phyloP scores from a whole-genome alignment of 192 early-diverging fungal species.

The Coemansia sp. region DNA sequence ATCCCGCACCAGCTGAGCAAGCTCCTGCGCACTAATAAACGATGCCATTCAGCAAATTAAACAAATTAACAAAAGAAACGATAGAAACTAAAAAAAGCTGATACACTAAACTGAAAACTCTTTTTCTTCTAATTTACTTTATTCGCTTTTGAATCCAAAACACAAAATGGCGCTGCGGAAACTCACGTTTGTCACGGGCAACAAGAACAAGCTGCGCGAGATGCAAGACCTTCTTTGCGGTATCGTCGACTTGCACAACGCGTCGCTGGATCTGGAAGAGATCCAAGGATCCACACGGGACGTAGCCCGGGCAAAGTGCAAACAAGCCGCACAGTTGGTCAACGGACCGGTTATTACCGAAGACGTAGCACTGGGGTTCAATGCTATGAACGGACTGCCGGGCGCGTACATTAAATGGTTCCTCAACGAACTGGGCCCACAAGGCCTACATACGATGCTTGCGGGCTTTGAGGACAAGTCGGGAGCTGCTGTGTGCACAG shows the following conservation, averaged over 20 bases:
- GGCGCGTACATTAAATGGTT: slow-evolving; percentile 97
- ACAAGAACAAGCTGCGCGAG: slow-evolving; percentile 93
- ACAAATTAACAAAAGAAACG: neutral
- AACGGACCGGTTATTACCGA: slow-evolving; percentile 82
- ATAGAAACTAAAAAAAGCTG: too few relatives aligned
- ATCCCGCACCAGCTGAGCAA: slow-evolving; percentile 59
- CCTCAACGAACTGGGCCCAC: slow-evolving; percentile 71
- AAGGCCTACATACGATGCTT: slow-evolving; percentile 77
- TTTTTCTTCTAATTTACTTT: neutral
- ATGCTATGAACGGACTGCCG: slow-evolving; percentile 87
- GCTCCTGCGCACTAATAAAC: slow-evolving; percentile 36
- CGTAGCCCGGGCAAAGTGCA: slow-evolving; percentile 78
- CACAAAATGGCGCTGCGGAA: slow-evolving; percentile 40
- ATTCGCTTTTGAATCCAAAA: neutral
- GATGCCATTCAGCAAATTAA: slow-evolving; percentile 1
- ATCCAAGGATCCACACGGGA: slow-evolving; percentile 81
- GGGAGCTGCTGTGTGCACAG: slow-evolving; percentile 87
- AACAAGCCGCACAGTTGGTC: slow-evolving; percentile 63
- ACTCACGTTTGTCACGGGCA: slow-evolving; percentile 90
- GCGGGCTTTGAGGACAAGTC: slow-evolving; percentile 84
- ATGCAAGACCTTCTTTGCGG: slow-evolving; percentile 75
- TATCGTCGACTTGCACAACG: slow-evolving; percentile 63
- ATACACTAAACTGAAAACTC: too few relatives aligned
- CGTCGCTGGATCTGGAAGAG: slow-evolving; percentile 84
- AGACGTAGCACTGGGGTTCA: slow-evolving; percentile 93